A percentile compares a stretch with the other conserved stretches of the same genome.
phyloP scores from a whole-genome alignment of 352 stramenopile genomes.

The Phytophthora podocarpi region DNA sequence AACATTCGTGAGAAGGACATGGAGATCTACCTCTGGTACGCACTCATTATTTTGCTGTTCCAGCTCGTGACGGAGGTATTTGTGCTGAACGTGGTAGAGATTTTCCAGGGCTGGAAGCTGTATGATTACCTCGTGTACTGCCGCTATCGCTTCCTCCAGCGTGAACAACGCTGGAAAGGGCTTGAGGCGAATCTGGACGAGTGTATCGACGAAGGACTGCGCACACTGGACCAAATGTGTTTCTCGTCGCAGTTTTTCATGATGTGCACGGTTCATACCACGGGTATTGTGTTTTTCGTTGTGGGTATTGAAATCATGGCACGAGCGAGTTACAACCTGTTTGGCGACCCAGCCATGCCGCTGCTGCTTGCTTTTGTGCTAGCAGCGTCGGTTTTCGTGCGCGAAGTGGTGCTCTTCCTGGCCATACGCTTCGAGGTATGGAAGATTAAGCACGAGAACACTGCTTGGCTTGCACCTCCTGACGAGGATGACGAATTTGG shows the following conservation, averaged over 20 bases:
- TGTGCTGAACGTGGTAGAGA: slow-evolving; percentile 95
- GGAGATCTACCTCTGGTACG: slow-evolving; percentile 97
- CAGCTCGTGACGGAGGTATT: slow-evolving; percentile 95
- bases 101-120: slow-evolving; percentile 98
- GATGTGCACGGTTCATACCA: slow-evolving; percentile 95
- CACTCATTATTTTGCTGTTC: slow-evolving; percentile 95
- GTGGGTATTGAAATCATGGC: slow-evolving; percentile 97
- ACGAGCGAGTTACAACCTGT: slow-evolving; percentile 95
- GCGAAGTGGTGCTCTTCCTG: slow-evolving; percentile 79
- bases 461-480: slow-evolving; percentile 90
- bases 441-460: slow-evolving; percentile 97
- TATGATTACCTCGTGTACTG: slow-evolving; percentile 98
- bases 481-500: slow-evolving; percentile 94
- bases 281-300: slow-evolving; percentile 95
- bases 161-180: slow-evolving; percentile 96
- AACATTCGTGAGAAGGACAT: slow-evolving; percentile 98
- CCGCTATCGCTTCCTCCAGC: slow-evolving; percentile 95
- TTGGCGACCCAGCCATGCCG: slow-evolving; percentile 93
- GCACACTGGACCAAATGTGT: slow-evolving; percentile 97
- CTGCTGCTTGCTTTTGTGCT: slow-evolving; percentile 84
- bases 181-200: slow-evolving; percentile 96
- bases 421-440: slow-evolving; percentile 92
- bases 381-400: slow-evolving; percentile 59
- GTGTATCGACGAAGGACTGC: slow-evolving; percentile 96
- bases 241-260: slow-evolving; percentile 99